Evolutionary conservation across 1,284 basidiomycete genomes (phyloP).

Genomic region (Caloboletus firmus): DNA sequence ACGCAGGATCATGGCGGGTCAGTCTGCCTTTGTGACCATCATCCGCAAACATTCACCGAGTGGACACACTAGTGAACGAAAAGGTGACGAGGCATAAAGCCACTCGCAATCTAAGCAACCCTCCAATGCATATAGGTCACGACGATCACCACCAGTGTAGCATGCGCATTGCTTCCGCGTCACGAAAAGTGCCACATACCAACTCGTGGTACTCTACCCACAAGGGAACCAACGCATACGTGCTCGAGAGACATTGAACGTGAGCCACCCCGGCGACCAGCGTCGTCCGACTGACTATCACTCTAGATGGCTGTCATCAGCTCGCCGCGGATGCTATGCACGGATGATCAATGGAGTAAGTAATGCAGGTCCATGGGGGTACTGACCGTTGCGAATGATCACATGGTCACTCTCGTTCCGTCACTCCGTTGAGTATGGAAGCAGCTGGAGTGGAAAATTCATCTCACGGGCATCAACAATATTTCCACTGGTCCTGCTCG

Average conservation of each 20-base stretch:
- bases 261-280: slow-evolving; percentile 10
- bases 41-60: neutral
- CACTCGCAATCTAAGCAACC: too few species aligned
- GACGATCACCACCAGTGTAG: neutral
- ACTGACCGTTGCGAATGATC: too few species aligned
- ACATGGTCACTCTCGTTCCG: neutral
- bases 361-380: neutral
- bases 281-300: slow-evolving; percentile 7
- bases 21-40: neutral
- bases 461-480: neutral
- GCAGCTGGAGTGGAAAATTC: neutral
- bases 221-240: neutral
- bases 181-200: neutral
- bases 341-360: neutral
- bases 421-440: neutral
- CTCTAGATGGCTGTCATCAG: slow-evolving; percentile 1
- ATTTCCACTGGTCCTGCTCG: neutral
- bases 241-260: slow-evolving; percentile 1
- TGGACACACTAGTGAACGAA: neutral
- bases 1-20: neutral
- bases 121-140: neutral
- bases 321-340: slow-evolving; percentile 12
- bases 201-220: neutral
- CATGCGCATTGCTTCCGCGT: neutral
- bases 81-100: neutral